Conservation (phyloP, 2,329 filamentous ascomycete genomes). For the Penicillium digitatum region DNA sequence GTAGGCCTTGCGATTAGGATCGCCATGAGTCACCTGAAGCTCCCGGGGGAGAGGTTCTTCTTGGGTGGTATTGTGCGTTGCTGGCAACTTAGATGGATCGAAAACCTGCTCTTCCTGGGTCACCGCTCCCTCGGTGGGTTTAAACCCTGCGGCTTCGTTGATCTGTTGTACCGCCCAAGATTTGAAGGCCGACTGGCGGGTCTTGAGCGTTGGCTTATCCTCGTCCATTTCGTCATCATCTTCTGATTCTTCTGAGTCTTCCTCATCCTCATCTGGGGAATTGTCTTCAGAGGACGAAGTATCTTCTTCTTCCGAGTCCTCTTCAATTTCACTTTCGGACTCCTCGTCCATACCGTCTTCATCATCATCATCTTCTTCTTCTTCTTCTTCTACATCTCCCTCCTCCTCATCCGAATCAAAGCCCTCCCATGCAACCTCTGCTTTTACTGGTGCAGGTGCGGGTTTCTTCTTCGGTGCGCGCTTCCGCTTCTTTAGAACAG, state of each 20-base stretch:
- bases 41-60: conserved; percentile 41
- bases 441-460: conserved; percentile 27
- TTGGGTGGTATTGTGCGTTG: conserved; percentile 36
- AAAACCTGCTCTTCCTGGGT: conserved; percentile 33
- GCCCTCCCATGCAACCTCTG: conserved; percentile 46
- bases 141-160: conserved; percentile 74
- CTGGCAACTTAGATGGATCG: conserved; percentile 30
- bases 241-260: conserved; percentile 21
- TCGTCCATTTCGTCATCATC: conserved; percentile 22
- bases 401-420: conserved; percentile 44
- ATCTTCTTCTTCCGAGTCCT: conserved; percentile 29
- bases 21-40: conserved; percentile 38
- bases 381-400: conserved; percentile 29
- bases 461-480: conserved; percentile 53
- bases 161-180: conserved; percentile 84
- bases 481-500: conserved; percentile 78
- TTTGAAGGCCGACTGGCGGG: conserved; percentile 71
- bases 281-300: conserved; percentile 12
- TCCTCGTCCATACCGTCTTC: conserved; percentile 20
- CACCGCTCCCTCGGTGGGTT: conserved; percentile 43
- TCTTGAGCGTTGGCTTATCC: conserved; percentile 24
- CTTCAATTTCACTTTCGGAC: conserved; percentile 24
- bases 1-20: conserved; percentile 65
- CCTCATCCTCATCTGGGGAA: conserved; percentile 14
- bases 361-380: conserved; percentile 31